These are phyloP conservation scores for Arxiozyma slooffiae DNA, from an alignment of 1,139 yeast genomes.

Conservation along the genomic window DNA sequence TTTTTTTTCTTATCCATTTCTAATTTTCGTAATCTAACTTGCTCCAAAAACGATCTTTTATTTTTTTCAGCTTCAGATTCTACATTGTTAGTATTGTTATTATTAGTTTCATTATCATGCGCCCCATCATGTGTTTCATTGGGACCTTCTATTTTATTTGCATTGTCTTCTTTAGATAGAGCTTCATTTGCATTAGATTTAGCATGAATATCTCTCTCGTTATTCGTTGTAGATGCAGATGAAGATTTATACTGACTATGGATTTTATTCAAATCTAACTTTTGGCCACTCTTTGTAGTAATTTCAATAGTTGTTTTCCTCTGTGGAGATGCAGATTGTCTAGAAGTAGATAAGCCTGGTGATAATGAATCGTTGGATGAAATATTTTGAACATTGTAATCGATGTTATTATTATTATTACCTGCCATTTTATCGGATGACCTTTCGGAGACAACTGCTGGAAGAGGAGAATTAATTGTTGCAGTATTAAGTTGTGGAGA, in stretches of 20 bases:
- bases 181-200: neutral
- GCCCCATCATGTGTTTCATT: neutral
- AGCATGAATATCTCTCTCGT: neutral
- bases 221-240: neutral
- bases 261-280: conserved; percentile 23
- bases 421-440: conserved; percentile 11
- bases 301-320: conserved; percentile 25
- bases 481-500: neutral
- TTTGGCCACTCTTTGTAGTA: conserved; percentile 30
- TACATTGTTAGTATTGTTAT: neutral
- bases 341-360: conserved; percentile 7
- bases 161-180: too few species aligned
- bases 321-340: conserved; percentile 9
- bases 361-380: neutral
- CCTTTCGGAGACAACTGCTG: neutral
- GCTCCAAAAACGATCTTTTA: conserved; percentile 19
- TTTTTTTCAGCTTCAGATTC: conserved; percentile 12
- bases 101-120: neutral
- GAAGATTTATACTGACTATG: conserved; percentile 9
- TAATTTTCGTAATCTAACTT: conserved; percentile 21
- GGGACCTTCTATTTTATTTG: too few species aligned
- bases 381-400: neutral
- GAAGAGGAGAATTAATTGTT: neutral
- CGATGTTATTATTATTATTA: neutral
- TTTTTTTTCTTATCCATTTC: conserved; percentile 19